These are phyloP conservation scores for Bruguiera hainesii DNA, from an alignment of 441 rosid genomes.

Conservation along the genomic window DNA sequence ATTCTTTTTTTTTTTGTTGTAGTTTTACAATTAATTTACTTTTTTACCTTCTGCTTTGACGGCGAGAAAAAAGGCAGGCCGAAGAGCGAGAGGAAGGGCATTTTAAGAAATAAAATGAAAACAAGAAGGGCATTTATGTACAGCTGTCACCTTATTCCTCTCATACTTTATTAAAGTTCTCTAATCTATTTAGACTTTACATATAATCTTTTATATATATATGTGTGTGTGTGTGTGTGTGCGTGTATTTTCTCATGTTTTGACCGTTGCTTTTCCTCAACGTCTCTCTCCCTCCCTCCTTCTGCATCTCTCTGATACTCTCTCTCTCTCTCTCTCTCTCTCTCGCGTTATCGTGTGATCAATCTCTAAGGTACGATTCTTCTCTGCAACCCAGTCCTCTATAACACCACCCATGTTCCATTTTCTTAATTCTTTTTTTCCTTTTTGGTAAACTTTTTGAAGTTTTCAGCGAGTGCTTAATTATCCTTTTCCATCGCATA, in stretches of 20 bases:
- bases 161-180: neutral
- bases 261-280: slow-evolving; percentile 57
- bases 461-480: no score
- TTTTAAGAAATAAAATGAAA: slow-evolving; percentile 26
- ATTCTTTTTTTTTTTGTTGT: no score
- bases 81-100: slow-evolving; percentile 16
- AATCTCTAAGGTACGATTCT: neutral
- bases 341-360: slow-evolving; percentile 23
- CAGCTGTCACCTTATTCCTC: slow-evolving; percentile 16
- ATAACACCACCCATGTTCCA: neutral
- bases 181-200: slow-evolving; percentile 3
- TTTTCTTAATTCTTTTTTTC: neutral
- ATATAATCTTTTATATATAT: slow-evolving; percentile 7
- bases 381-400: neutral
- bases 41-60: no score
- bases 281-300: slow-evolving; percentile 23
- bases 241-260: slow-evolving; percentile 14
- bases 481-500: no score
- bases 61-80: neutral
- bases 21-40: no score
- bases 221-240: neutral
- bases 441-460: no score
- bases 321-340: slow-evolving; percentile 23
- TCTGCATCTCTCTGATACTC: slow-evolving; percentile 29
- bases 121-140: slow-evolving; percentile 23